Conservation (phyloP, 441 rosid genomes). For the Pelargonium cotyledonis region DNA sequence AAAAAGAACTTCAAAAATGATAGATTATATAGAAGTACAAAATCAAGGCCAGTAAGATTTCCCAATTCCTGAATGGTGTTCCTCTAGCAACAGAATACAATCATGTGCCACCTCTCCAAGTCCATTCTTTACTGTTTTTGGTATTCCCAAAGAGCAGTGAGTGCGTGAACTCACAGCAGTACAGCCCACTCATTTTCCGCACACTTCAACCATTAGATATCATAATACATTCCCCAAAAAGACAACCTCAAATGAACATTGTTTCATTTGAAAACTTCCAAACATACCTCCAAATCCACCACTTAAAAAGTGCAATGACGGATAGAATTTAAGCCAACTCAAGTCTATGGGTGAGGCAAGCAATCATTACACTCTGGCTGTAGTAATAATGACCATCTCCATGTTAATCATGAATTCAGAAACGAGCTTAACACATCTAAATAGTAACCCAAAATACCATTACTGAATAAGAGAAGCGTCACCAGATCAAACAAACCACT, state of each 20-base stretch:
- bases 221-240: background rate
- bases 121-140: background rate
- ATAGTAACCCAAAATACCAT: background rate
- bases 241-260: background rate
- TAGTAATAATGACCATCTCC: background rate
- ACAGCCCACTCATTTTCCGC: background rate
- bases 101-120: background rate
- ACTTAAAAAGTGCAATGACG: too few species aligned
- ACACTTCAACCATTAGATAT: background rate
- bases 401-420: slow-evolving; percentile 4
- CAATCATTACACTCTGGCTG: background rate
- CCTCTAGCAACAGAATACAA: background rate
- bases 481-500: slow-evolving; percentile 1
- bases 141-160: background rate
- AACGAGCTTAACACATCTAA: background rate
- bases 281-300: too few species aligned
- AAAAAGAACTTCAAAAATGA: too few species aligned
- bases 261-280: background rate
- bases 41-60: background rate
- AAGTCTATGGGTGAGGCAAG: background rate
- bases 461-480: background rate
- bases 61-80: background rate
- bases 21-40: too few species aligned
- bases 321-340: too few species aligned
- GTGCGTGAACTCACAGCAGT: background rate